Base-by-base conservation (phyloP, 2,329 filamentous ascomycete species). In the Botryotinia convoluta region DNA sequence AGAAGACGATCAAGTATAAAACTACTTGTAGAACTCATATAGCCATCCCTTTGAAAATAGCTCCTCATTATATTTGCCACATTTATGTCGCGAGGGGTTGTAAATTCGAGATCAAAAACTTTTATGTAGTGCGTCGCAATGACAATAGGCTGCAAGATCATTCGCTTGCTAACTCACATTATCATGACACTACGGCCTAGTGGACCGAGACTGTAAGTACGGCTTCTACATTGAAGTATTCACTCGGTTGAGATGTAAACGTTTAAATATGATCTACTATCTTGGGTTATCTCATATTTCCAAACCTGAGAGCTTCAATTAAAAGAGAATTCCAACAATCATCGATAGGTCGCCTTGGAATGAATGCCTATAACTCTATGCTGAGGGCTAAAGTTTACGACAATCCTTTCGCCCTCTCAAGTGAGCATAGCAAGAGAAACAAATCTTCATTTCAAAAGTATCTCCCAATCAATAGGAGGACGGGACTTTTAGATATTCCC, bases 251-350 rank as follows among this genome's bases (percentile, higher is more conserved):
- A n/a, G 4, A 29, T 29, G 4, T 9, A 29, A 18, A 14, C 1
- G 5, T 4, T 29, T 2, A 18, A 9, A 57, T 18, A 29, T 29
- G 6, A 57, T 29, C n/a, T 57, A 29, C 0, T 8, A 29, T 29
- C 14, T 18, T 18, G 0, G 0, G 3, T 18, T 57, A 1, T 29
- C 7, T 29, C 14, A 29, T n/a, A 4, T 29, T 29, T 29, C 14
- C 51, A 29, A 29, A 8, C 0, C 51, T 8, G 14, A 57, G n/a
- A 5, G 14, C 6, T 18, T 59, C 18, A 35, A 32, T 4, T 2
- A 2, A 20, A 35, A 32, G 0, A 32, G 0, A 35, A 59, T 29
- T 20, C 7, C 22, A 22, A 4, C 22, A 32, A 1, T 0, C 0
- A 59, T 22, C 3, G 5, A 57, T 59, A 32, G 16, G 29, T 22